These are phyloP conservation scores for Periconia digitata DNA, from an alignment of 2,329 filamentous ascomycete species.

Conservation along the genomic window DNA sequence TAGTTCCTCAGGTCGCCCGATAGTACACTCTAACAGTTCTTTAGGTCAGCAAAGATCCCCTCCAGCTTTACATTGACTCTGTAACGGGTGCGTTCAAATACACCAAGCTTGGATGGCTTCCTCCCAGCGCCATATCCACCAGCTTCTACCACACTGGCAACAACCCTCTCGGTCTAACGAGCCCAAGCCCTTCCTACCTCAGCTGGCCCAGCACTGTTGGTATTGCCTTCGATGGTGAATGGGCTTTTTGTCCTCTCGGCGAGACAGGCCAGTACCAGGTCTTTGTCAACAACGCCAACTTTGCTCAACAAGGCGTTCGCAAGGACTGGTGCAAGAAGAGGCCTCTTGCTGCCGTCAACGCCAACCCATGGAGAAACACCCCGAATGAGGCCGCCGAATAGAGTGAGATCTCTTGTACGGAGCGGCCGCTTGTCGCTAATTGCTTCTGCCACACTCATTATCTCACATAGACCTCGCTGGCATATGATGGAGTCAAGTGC, in stretches of 20 bases:
- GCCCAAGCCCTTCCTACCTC: constrained; percentile 26
- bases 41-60: constrained; percentile 31
- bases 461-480: constrained; percentile 5
- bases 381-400: background rate
- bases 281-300: constrained; percentile 29
- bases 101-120: constrained; percentile 26
- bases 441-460: constrained; percentile 5
- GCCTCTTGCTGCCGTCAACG: constrained; percentile 12
- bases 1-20: background rate
- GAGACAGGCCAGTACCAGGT: constrained; percentile 29
- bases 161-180: constrained; percentile 25
- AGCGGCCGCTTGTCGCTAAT: background rate
- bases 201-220: constrained; percentile 30
- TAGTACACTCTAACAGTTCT: background rate
- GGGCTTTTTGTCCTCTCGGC: constrained; percentile 21
- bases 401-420: background rate
- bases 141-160: constrained; percentile 29
- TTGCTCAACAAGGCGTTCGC: constrained; percentile 8
- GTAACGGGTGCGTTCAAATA: constrained; percentile 26
- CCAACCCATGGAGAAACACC: constrained; percentile 15
- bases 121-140: constrained; percentile 23
- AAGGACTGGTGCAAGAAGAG: constrained; percentile 5
- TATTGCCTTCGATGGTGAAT: constrained; percentile 8
- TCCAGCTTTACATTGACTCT: constrained; percentile 27
- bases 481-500: constrained; percentile 8